Percentiles rank a stretch among this genome's conserved stretches.
Conservation (phyloP, 306 rosid genomes). For the Cucurbita ficifolia region DNA sequence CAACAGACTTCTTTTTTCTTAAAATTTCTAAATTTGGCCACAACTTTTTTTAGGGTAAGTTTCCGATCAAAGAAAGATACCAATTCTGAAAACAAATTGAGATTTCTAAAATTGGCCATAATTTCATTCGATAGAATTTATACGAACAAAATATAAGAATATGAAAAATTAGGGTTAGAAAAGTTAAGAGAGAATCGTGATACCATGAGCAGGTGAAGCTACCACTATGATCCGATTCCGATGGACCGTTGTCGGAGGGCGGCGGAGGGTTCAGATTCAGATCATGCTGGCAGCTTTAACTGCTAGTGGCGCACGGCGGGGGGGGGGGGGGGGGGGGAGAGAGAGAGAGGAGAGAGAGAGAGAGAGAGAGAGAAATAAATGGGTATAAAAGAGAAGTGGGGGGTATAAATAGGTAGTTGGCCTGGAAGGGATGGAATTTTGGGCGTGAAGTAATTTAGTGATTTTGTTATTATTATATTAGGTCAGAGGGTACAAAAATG, state of each 20-base stretch:
- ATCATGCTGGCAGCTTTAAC: conserved; percentile 86
- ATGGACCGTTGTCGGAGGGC: not conserved
- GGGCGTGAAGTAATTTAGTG: conserved; percentile 10
- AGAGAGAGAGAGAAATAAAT: not conserved
- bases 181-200: conserved; percentile 18
- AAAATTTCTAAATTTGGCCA: not conserved
- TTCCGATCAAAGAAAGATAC: not conserved
- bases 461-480: conserved; percentile 10
- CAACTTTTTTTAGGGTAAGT: not conserved
- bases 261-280: conserved; percentile 32
- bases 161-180: conserved; percentile 3
- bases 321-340: not conserved
- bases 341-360: not conserved
- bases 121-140: too few relatives aligned
- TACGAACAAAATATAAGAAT: too few relatives aligned
- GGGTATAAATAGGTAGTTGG: not conserved
- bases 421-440: not conserved
- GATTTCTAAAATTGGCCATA: not conserved
- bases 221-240: conserved; percentile 63
- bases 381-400: not conserved
- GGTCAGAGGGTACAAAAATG: too few relatives aligned
- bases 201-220: conserved; percentile 54
- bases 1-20: not conserved
- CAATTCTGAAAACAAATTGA: too few relatives aligned
- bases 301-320: conserved; percentile 35